These are phyloP conservation scores for Crotalaria pallida DNA, from an alignment of 306 rosid species.

Conservation along the genomic window DNA sequence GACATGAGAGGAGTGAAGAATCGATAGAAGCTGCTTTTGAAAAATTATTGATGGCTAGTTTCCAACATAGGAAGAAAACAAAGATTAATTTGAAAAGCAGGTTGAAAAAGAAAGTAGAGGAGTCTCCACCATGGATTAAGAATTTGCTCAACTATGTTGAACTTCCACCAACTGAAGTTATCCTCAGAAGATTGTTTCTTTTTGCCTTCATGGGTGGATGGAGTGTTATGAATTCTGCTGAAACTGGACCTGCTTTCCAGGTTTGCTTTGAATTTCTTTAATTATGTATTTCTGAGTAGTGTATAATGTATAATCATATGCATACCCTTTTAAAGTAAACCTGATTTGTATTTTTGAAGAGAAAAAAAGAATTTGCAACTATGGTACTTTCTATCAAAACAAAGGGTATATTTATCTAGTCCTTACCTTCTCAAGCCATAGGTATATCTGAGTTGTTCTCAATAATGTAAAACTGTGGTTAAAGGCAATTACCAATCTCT, in stretches of 20 bases:
- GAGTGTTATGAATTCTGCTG: constrained; percentile 97
- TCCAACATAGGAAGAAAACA: constrained; percentile 77
- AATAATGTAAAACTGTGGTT: neutral
- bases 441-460: neutral
- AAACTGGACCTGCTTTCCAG: constrained; percentile 99
- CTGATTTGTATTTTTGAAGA: neutral
- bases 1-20: constrained; percentile 91
- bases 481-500: neutral
- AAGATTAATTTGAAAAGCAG: constrained; percentile 88
- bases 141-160: constrained; percentile 77
- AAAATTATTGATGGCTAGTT: constrained; percentile 86
- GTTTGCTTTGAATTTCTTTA: constrained; percentile 44
- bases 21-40: constrained; percentile 96
- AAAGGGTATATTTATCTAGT: neutral
- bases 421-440: neutral
- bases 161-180: constrained; percentile 76
- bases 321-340: neutral
- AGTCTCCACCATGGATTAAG: constrained; percentile 95
- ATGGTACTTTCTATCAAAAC: neutral
- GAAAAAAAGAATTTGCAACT: neutral
- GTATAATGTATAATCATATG: constrained; percentile 6
- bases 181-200: constrained; percentile 85
- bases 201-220: constrained; percentile 97
- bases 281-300: neutral
- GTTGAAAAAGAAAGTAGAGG: constrained; percentile 94